phyloP scores from a whole-genome alignment of 768 basidiomycete species.

The Leccinum aurantiacum region DNA sequence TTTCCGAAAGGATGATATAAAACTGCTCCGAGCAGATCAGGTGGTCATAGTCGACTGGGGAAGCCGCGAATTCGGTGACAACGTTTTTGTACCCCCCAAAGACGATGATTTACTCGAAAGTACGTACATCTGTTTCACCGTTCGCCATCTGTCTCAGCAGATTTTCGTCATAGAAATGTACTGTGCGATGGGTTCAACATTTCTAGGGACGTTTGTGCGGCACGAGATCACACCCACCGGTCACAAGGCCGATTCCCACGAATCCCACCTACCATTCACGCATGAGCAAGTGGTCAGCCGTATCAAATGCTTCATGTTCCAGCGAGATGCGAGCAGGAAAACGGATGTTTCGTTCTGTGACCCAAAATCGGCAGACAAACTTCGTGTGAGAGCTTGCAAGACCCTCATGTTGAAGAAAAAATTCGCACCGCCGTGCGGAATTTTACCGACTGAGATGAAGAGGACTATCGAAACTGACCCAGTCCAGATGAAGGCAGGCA shows the following conservation, averaged over 20 bases:
- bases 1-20: background rate
- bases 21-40: slow-evolving; percentile 10
- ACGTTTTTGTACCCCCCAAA: slow-evolving; percentile 11
- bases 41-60: slow-evolving; percentile 17
- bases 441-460: background rate
- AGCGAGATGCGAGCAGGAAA: slow-evolving; percentile 11
- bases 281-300: slow-evolving; percentile 5
- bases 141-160: background rate
- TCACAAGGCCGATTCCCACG: background rate
- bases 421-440: slow-evolving; percentile 10
- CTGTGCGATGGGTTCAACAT: slow-evolving; percentile 12
- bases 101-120: slow-evolving; percentile 14
- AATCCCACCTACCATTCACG: background rate
- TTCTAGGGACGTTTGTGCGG: slow-evolving; percentile 9
- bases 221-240: background rate
- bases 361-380: background rate
- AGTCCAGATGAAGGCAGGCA: slow-evolving; percentile 2
- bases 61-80: slow-evolving; percentile 2
- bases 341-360: slow-evolving; percentile 1
- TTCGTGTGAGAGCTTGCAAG: slow-evolving; percentile 7
- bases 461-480: background rate
- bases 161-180: slow-evolving; percentile 12
- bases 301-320: slow-evolving; percentile 10
- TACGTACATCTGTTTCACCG: background rate
- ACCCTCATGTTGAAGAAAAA: slow-evolving; percentile 6